Evolutionary conservation across 495 filamentous ascomycete genomes (phyloP), one percentile per base, ranked within the genome.

Genomic region (Neurospora sp.): DNA sequence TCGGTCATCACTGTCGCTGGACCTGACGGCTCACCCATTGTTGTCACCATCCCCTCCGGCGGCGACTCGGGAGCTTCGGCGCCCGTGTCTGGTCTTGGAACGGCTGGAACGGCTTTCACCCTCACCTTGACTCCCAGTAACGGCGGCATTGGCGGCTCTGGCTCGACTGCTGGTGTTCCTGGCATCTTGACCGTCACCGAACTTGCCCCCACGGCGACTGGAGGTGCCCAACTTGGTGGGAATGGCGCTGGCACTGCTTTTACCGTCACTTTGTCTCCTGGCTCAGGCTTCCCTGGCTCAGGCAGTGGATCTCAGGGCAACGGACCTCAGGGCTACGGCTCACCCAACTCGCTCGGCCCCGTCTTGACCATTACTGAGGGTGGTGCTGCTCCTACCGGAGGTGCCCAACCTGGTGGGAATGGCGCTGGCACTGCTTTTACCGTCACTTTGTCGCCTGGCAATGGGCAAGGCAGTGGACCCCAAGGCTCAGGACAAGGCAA

Each of bases 361-460:
- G 20, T 44, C 8, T 42, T 65, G 31, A 74, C 73, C 17, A 69
- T 74, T 12, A 74, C 69, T 8, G 53, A 71, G 35, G 61, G 69
- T 37, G 22, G 37, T n/a, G 20, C 53, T 40, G 40, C 45, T 20
- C 16, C 68, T n/a, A 45, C 39, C 8, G 72, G 72, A 61, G 37
- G 42, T 70, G n/a, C n/a, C 22, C 35, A 59, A 10, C 68, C 61
- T 16, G 69, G 41, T 61, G 53, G 53, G 6, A 61, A 61, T 35
- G 53, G 53, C 12, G 53, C 22, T 4, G 40, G 31, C 17, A 70
- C 3, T 22, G 41, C 69, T 31, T 17, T 73, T 10, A 73, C 71
- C 3, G 22, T 70, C 40, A 70, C 65, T 9, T 42, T 69, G 48
- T 20, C 72, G 17, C 48, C 42, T 68, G 22, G 45, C 16, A 37